A percentile compares a stretch with the other conserved stretches of the same genome.
phyloP scores from a whole-genome alignment of 139 green algal genomes.

The Micromonas pusilla region DNA sequence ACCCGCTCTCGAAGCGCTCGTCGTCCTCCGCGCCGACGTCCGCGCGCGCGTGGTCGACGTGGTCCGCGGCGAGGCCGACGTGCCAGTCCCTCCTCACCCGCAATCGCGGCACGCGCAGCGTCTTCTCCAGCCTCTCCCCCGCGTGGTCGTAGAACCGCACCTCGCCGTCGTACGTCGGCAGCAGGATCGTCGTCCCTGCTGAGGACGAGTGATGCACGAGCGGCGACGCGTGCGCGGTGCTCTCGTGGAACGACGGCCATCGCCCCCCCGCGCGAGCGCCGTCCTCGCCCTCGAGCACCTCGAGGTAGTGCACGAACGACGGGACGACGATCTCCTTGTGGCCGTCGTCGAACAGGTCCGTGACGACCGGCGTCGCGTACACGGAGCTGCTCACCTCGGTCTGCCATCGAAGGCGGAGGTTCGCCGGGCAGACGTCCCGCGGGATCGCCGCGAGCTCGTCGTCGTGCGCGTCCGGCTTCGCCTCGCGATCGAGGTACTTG shows the following conservation, averaged over 20 bases:
- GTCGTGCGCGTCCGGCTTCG: not conserved
- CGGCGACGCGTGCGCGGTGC: slow-evolving; percentile 74
- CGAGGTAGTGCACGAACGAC: slow-evolving; percentile 84
- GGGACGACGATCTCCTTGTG: slow-evolving; percentile 90
- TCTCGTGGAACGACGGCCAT: slow-evolving; percentile 78
- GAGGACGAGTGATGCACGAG: slow-evolving; percentile 77
- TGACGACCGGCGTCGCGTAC: slow-evolving; percentile 92
- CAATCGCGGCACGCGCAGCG: slow-evolving; percentile 61
- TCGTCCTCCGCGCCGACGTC: slow-evolving; percentile 52
- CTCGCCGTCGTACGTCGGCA: slow-evolving; percentile 87
- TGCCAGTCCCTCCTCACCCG: slow-evolving; percentile 75
- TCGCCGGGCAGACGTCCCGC: slow-evolving; percentile 34
- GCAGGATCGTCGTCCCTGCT: slow-evolving; percentile 78
- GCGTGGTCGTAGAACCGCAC: slow-evolving; percentile 72
- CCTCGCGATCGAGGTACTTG: not conserved
- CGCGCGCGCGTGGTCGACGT: slow-evolving; percentile 73
- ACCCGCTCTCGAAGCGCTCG: not conserved
- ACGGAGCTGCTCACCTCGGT: slow-evolving; percentile 69
- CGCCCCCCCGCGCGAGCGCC: slow-evolving; percentile 59
- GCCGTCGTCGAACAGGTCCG: slow-evolving; percentile 84
- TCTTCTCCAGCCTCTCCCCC: slow-evolving; percentile 26
- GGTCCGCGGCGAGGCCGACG: slow-evolving; percentile 71
- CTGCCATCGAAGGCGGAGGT: slow-evolving; percentile 83
- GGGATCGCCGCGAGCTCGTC: not conserved
- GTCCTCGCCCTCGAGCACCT: slow-evolving; percentile 75